Percentiles rank a stretch among this genome's conserved stretches.
phyloP scores from a whole-genome alignment of 2,329 filamentous ascomycete species.

The Huntiella omanensis region DNA sequence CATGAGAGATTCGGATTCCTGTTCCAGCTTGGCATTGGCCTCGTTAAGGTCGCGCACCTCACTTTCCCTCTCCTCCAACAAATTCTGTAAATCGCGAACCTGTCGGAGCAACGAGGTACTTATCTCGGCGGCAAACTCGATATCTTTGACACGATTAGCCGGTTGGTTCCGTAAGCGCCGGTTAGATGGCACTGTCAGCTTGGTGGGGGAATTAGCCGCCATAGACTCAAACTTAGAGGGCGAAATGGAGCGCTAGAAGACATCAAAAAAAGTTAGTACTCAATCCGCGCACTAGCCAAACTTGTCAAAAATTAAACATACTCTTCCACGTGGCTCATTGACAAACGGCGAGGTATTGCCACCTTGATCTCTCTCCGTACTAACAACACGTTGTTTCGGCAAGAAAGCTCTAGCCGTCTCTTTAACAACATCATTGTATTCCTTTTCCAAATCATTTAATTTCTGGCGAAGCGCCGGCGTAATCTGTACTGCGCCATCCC shows the following conservation, averaged over 20 bases:
- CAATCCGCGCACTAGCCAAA: no score
- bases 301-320: conserved; percentile 16
- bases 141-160: conserved; percentile 75
- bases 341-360: conserved; percentile 29
- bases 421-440: conserved; percentile 83
- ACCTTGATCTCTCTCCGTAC: conserved; percentile 33
- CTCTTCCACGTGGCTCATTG: conserved; percentile 33
- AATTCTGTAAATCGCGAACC: conserved; percentile 70
- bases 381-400: conserved; percentile 63
- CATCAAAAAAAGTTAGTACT: conserved; percentile 1
- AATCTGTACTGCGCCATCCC: conserved; percentile 59
- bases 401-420: conserved; percentile 81
- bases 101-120: conserved; percentile 89
- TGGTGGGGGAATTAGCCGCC: conserved; percentile 71
- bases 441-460: conserved; percentile 72
- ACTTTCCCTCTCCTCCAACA: conserved; percentile 77
- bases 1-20: conserved; percentile 60
- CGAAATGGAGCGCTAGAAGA: conserved; percentile 43
- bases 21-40: conserved; percentile 62
- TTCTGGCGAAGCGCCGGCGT: conserved; percentile 66
- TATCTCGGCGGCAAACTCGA: conserved; percentile 96
- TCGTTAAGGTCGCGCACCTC: conserved; percentile 45
- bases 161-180: conserved; percentile 82
- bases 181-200: conserved; percentile 55
- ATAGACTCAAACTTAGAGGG: conserved; percentile 69